Base-by-base conservation (phyloP, 2,329 filamentous ascomycete genomes). In the Knoxdaviesia capensis region DNA sequence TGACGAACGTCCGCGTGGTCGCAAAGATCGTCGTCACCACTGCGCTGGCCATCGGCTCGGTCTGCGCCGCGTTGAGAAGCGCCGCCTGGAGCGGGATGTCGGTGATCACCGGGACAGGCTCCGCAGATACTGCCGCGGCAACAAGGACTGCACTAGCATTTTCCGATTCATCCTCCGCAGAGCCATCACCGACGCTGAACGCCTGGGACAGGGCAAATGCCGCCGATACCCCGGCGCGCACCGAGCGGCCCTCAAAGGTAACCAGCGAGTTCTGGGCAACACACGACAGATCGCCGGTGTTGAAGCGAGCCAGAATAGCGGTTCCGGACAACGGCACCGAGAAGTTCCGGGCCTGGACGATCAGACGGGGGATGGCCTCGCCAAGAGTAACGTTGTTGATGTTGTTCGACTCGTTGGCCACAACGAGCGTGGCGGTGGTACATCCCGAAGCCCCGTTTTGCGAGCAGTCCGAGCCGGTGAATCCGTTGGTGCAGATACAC, bases 401-500 rank as follows among this genome's bases (percentile, higher is more conserved):
- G 45, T 50, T 61, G 37, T 49, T 45, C 36, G 53, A 58, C 7
- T 57, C 58, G 35, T 60, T 58, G 10, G 60, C 70, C 3, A 54
- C 53, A 6, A 58, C 53, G 7, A 65, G 45, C 31, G 63, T 59
- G 7, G 68, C 66, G 1, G 66, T 70, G 1, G 68, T 69, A 51
- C 71, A 76, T 10, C 69, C 69, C 35, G 62, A 57, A 1, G 63
- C 56, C 40, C 63, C 64, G 2, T 59, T 54, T 29, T 58, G 55
- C 5, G 63, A 65, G 52, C 71, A 75, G 45, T 68, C 63, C 28
- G 60, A 58, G 9, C 70, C 69, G 0, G 81, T 87, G 55, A 88
- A 96, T 1, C 87, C 85, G 51, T 90, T 86, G 28, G 79, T 75
- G 58, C 88, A 98, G 37, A 94, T 74, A 55, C 88, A 98, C 8